phyloP scores from a whole-genome alignment of 1,139 yeast genomes.

The Nakaseomyces kungkrabaensis region DNA sequence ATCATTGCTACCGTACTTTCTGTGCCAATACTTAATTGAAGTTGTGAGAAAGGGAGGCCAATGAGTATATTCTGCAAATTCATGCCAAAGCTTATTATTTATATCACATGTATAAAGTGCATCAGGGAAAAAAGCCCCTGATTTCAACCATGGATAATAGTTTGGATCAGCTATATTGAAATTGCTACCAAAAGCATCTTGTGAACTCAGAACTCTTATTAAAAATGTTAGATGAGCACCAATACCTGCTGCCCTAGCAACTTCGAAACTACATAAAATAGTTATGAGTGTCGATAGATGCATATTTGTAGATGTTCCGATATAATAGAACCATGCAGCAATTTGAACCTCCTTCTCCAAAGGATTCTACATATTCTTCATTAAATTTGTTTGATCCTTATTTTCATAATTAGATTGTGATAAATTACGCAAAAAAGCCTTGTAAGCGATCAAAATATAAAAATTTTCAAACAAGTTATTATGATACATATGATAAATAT shows the following conservation, averaged over 20 bases:
- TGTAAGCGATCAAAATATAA: too few relatives aligned
- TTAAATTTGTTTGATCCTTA: too few relatives aligned
- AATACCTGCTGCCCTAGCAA: conserved; percentile 14
- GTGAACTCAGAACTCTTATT: conserved; percentile 26
- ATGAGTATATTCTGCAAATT: conserved; percentile 49
- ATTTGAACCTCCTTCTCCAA: too few relatives aligned
- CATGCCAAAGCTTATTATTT: conserved; percentile 28
- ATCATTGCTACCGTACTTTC: conserved; percentile 22
- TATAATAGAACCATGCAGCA: too few relatives aligned
- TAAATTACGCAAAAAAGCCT: too few relatives aligned
- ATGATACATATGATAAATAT: too few relatives aligned
- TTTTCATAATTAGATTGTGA: too few relatives aligned
- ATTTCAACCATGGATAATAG: conserved; percentile 26
- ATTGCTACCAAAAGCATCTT: conserved; percentile 6
- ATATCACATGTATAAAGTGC: conserved; percentile 44
- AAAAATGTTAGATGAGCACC: conserved; percentile 37
- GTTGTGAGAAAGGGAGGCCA: conserved; percentile 51
- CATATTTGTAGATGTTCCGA: neutral
- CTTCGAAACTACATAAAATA: neutral
- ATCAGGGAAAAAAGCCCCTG: conserved; percentile 58
- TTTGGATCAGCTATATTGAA: neutral
- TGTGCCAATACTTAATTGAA: conserved; percentile 35
- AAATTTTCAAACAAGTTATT: too few relatives aligned
- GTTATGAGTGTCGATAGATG: neutral
- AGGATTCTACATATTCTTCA: too few relatives aligned